Base-by-base conservation (phyloP, 1,139 yeast genomes). In the Pichia sp. region DNA sequence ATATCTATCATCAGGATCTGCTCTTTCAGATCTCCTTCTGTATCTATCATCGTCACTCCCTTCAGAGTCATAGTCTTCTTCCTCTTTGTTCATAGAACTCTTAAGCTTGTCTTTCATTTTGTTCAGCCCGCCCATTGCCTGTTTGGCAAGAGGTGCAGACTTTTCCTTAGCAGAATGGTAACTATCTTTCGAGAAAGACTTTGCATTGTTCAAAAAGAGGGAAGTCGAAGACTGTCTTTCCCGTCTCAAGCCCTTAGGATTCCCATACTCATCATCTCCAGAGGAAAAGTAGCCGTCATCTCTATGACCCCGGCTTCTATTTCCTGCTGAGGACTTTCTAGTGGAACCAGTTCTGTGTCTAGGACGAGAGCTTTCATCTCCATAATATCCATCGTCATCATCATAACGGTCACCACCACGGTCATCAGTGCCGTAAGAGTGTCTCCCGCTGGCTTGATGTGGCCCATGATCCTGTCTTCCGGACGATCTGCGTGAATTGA, bases 91-190 rank as follows among this genome's bases (percentile, higher is more conserved):
- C 29, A 44, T 44, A 4, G 53, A 43, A 8, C 44, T 50, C 45
- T 53, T 55, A 0, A 59, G 38, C 10, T 53, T 59, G 19, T 48
- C 53, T 30, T 57, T 59, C 55, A 55, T 52, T 48, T 56, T 59
- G 23, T 36, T 47, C 5, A 59, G 8, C 3, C 55, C 53, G 11
- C 47, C 51, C 40, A 51, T 47, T 15, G 60, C 59, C 19, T 57
- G 55, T 23, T 50, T 50, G 5, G 60, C 55, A 11, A 47, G 41
- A 2, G 61, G 60, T 3, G 50, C 47, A 0, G 61, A 57, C 38
- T 50, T 57, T 42, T 54, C 60, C 19, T 50, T 53, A 2, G 59
- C 59, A 4, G 47, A 16, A 23, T 51, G n/a, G n/a, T 44, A 54
- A 15, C 59, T 58, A 11, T 52, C 50, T 15, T 52, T 59, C 4